These are phyloP conservation scores for Imleria badia DNA, from an alignment of 768 basidiomycete species.

Conservation along the genomic window DNA sequence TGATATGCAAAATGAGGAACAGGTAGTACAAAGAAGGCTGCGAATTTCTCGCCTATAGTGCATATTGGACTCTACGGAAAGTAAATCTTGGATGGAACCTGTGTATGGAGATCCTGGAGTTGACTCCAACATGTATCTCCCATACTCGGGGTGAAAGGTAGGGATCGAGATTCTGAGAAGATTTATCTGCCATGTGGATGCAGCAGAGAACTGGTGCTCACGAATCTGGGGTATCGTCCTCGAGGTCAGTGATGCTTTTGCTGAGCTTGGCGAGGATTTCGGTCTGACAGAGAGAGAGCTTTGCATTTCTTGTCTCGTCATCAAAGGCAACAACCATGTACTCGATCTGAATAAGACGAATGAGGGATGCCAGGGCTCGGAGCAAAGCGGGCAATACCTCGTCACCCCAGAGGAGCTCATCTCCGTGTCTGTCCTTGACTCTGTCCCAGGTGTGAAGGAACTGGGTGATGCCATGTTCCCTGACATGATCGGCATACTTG, in stretches of 20 bases:
- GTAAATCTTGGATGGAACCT: slow-evolving; percentile 78
- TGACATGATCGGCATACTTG: slow-evolving; percentile 84
- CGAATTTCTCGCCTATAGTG: slow-evolving; percentile 65
- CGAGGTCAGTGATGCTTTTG: slow-evolving; percentile 65
- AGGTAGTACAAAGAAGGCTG: background rate
- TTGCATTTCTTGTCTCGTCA: slow-evolving; percentile 73
- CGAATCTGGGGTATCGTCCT: slow-evolving; percentile 50
- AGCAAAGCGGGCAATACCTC: slow-evolving; percentile 58
- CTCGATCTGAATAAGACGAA: slow-evolving; percentile 63
- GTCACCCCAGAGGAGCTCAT: slow-evolving; percentile 96
- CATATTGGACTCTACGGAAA: slow-evolving; percentile 95
- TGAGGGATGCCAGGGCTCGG: slow-evolving; percentile 7
- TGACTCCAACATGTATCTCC: slow-evolving; percentile 97
- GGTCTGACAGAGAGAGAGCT: slow-evolving; percentile 89
- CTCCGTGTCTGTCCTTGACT: slow-evolving; percentile 86
- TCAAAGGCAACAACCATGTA: slow-evolving; percentile 94
- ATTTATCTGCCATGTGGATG: background rate
- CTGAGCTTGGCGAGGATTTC: slow-evolving; percentile 86
- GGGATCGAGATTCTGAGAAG: slow-evolving; percentile 66
- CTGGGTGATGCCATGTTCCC: slow-evolving; percentile 91
- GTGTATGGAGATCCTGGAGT: slow-evolving; percentile 96
- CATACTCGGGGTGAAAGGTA: slow-evolving; percentile 97
- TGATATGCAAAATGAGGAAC: slow-evolving; percentile 30
- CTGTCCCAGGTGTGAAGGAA: slow-evolving; percentile 93
- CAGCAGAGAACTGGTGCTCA: slow-evolving; percentile 35